Evolutionary conservation across 2,329 filamentous ascomycete species (phyloP), one percentile per base, ranked within the genome.

Genomic region (Aspergillus alliaceus): DNA sequence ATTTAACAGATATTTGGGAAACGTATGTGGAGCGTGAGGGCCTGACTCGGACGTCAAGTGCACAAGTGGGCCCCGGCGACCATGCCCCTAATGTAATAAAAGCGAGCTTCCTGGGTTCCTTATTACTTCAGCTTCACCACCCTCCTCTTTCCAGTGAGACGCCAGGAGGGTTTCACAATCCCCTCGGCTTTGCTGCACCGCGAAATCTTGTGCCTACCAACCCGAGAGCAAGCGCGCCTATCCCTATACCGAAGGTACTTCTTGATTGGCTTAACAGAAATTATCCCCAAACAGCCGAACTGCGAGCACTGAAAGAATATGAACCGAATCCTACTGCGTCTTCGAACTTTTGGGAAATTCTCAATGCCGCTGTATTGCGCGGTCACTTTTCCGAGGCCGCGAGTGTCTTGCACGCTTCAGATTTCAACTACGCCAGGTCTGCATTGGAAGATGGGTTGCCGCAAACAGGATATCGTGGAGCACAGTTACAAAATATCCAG

Each of bases 101-200:
- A 69, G 92, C 93, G 4, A 84, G 86, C 55, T 96, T 88, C 66
- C 72, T 97, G n/a, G 88, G 89, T 15, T 86, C 86, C 29, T 80
- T 97, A 24, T 81, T 96, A 35, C 82, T 98, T 35, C 86, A 86
- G 60, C 84, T 97, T 55, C 89, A 93, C 65, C 91, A 96, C 73
- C 84, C 86, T 51, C 81, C 83, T 47, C 66, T 74, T n/a, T 68
- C 72, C 34, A 56, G 59, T 47, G 51, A 61, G 8, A 65, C 64
- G 9, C 58, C 64, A 11, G 58, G 62, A 4, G 62, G 57, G n/a
- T 62, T 60, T 20, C 61, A 59, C 14, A 67, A 64, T 39, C 62
- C 69, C 6, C 52, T 65, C 27, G 64, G 64, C 7, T 65, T 66
- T 51, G 62, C 61, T 22, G 63, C 66, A 15, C 65, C 67, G 6